These are phyloP conservation scores for Lumnitzera racemosa DNA, from an alignment of 345 rosid genomes.

Conservation along the genomic window DNA sequence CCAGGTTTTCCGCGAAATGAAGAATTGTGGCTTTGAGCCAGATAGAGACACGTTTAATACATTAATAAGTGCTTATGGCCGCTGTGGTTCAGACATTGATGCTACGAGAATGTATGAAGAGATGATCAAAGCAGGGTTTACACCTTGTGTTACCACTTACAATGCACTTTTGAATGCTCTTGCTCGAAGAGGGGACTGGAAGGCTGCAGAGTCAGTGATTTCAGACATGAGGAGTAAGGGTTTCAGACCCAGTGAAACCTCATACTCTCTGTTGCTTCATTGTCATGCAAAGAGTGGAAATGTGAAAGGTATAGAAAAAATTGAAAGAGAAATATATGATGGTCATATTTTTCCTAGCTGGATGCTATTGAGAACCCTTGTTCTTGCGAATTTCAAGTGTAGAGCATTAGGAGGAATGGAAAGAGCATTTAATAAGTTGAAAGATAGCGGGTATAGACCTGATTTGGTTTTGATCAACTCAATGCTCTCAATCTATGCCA, in stretches of 20 bases:
- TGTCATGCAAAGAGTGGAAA: constrained; percentile 75
- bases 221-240: constrained; percentile 72
- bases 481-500: constrained; percentile 69
- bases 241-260: constrained; percentile 68
- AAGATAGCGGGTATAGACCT: constrained; percentile 58
- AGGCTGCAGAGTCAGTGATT: constrained; percentile 62
- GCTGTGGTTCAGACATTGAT: constrained; percentile 64
- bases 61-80: constrained; percentile 69
- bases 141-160: constrained; percentile 68
- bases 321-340: constrained; percentile 52
- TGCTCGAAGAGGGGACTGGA: constrained; percentile 77
- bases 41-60: constrained; percentile 87
- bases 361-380: constrained; percentile 79
- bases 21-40: constrained; percentile 81
- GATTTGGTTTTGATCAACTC: constrained; percentile 78
- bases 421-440: constrained; percentile 54
- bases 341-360: constrained; percentile 83
- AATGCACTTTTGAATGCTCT: constrained; percentile 84
- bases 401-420: constrained; percentile 56
- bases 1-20: constrained; percentile 72
- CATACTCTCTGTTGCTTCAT: constrained; percentile 64
- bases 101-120: constrained; percentile 66
- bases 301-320: constrained; percentile 52
- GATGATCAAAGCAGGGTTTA: constrained; percentile 72
- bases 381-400: constrained; percentile 66